Base-by-base conservation (phyloP, 306 rosid genomes). In the Prunus campanulata region DNA sequence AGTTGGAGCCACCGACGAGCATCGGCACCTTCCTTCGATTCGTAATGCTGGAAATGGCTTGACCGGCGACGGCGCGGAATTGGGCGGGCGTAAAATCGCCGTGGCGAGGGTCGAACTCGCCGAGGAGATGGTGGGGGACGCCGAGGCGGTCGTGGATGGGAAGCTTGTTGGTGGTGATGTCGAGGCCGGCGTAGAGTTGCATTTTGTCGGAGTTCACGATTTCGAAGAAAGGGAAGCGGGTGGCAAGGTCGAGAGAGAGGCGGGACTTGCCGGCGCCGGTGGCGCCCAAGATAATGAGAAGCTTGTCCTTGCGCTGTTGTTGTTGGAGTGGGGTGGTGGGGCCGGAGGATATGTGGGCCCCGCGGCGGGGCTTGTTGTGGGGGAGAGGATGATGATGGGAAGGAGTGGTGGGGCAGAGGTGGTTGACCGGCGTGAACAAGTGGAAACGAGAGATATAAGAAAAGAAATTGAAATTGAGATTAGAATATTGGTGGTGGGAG, bases 121-220 rank as follows among this genome's bases (percentile, higher is more conserved):
- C 99, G 59, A 95, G 86, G 35, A 95, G 96, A 59, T 95, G 93
- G 76, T 95, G 97, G 2, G 88, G 88, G 39, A 95, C 80, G 42
- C 81, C 88, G 51, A 46, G 82, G 10, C 97, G 89, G 14, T 89
- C 89, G 18, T 59, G 49, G 13, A 76, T 8, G 1, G 96, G 89
- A 77, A 92, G 87, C 91, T 95, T 95, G 84, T 95, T 95, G 82
- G 97, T 92, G 75, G 97, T 89, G 68, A 86, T 88, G 39, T 92
- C 97, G 59, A 95, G 93, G 60, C 96, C 97, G 1, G 47, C 61
- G 85, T 89, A 95, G 49, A 95, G 86, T 76, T 95, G 97, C 82
- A 95, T 92, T 87, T 92, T 95, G 80, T 95, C 99, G 5, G 92
- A 88, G 90, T 92, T 95, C 70, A 95, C 81, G 79, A 95, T 81